Base-by-base conservation (phyloP, 1,284 basidiomycete genomes). In the Ganoderma multipileum region DNA sequence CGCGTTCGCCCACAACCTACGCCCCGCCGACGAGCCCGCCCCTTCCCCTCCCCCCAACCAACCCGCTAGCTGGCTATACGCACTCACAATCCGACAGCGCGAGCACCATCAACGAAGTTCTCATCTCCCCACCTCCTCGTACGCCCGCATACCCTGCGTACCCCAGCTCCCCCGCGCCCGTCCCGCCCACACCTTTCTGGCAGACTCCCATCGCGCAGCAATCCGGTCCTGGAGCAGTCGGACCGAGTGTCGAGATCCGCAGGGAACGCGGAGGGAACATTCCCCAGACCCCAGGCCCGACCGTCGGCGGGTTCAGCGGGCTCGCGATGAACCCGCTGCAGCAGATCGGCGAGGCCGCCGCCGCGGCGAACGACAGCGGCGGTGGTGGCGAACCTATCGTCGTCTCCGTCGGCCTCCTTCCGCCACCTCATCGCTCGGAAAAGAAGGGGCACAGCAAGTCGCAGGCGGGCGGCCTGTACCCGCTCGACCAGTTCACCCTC, bases 121-220 rank as follows among this genome's bases (percentile, higher is more conserved):
- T 69, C 65, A 67, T 64, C 18, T 58, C 65, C 14, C 61, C 65
- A 5, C 68, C 76, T 11, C 87, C 90, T 0, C 83, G 83, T 44
- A 92, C 91, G 2, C 91, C 92, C 0, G 89, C 92, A 9, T 91
- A 92, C 70, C 91, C 91, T 38, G 85, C 91, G 0, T 93, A 88
- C 76, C 84, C 89, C 0, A 79, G 68, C 61, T 79, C 85, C 18
- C 81, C 85, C 38, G 79, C 81, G 12, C 79, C 82, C n/a, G 65
- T 83, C 1, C 83, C 85, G 2, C 82, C 84, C 1, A 87, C 84
- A 4, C 88, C 90, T 1, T 82, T 84, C 68, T 85, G 86, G 30
- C 87, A 90, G 72, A 82, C 84, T 0, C 89, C 88, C 2, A 79
- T 90, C 39, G 81, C 84, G 23, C 83, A 83, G 62, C 76, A 76